A percentile compares a stretch with the other conserved stretches of the same genome.
These are phyloP conservation scores for Prunus kanzakura DNA, from an alignment of 306 rosid species.

Conservation along the genomic window DNA sequence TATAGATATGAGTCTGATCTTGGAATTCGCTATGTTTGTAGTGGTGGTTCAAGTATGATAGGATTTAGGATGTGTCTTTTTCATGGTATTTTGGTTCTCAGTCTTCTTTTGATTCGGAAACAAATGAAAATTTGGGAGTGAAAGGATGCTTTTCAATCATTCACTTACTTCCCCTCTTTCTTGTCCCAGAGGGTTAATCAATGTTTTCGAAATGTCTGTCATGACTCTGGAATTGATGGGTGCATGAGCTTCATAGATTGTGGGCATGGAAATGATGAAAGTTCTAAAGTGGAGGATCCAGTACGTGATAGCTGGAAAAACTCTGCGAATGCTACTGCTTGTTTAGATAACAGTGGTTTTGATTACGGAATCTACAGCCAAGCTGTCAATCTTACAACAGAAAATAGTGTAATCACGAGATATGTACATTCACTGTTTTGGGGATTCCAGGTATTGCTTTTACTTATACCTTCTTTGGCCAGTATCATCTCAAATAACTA, in stretches of 20 bases:
- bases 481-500: background rate
- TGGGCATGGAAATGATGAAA: conserved; percentile 34
- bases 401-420: conserved; percentile 40
- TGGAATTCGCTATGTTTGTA: too few species aligned
- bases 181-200: conserved; percentile 70
- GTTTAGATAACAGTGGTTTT: conserved; percentile 37
- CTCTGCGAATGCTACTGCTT: conserved; percentile 20
- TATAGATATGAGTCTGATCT: background rate
- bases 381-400: conserved; percentile 57
- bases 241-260: conserved; percentile 64
- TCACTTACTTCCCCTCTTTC: conserved; percentile 19
- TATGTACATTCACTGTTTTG: conserved; percentile 70
- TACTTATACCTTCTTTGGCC: conserved; percentile 2
- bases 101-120: background rate
- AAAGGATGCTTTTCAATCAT: conserved; percentile 8
- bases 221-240: accelerated
- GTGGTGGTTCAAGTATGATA: background rate
- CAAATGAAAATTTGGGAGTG: background rate
- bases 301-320: background rate
- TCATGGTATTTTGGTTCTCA: background rate
- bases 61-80: background rate
- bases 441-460: conserved; percentile 80
- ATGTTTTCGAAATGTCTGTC: conserved; percentile 66
- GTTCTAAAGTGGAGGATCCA: background rate
- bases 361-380: conserved; percentile 50